Conservation (phyloP, 768 basidiomycete species). For the Podaxis sp. region DNA sequence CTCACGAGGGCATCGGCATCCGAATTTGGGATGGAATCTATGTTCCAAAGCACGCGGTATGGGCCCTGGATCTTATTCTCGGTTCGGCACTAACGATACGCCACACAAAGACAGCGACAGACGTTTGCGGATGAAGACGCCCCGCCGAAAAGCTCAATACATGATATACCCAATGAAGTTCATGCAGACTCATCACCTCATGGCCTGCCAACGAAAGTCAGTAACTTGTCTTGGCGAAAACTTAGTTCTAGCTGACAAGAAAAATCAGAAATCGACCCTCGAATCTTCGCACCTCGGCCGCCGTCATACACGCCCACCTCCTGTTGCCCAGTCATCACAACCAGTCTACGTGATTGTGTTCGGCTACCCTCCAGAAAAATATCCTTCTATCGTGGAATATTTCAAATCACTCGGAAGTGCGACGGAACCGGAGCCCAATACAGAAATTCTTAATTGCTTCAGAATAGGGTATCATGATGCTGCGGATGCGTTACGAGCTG, state of each 20-base stretch:
- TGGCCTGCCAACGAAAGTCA: slow-evolving; percentile 47
- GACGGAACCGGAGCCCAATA: slow-evolving; percentile 65
- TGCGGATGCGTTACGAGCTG: slow-evolving; percentile 75
- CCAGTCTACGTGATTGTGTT: slow-evolving; percentile 75
- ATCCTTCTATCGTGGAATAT: slow-evolving; percentile 68
- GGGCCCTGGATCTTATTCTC: slow-evolving; percentile 21
- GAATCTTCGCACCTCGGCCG: slow-evolving; percentile 40
- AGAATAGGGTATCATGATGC: slow-evolving; percentile 71
- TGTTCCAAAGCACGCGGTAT: slow-evolving; percentile 76
- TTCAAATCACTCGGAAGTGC: slow-evolving; percentile 72
- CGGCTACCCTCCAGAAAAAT: slow-evolving; percentile 85
- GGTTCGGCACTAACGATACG: neutral
- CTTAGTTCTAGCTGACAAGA: slow-evolving; percentile 1
- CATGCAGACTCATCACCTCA: slow-evolving; percentile 26
- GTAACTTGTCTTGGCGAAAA: slow-evolving; percentile 20
- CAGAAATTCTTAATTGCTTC: slow-evolving; percentile 79
- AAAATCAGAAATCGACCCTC: slow-evolving; percentile 35
- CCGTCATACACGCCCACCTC: slow-evolving; percentile 29
- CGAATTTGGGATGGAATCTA: slow-evolving; percentile 82
- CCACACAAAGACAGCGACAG: slow-evolving; percentile 51
- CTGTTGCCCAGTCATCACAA: slow-evolving; percentile 33
- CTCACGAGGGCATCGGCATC: slow-evolving; percentile 62
- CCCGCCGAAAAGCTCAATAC: slow-evolving; percentile 72
- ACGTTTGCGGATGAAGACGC: slow-evolving; percentile 75
- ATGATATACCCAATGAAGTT: slow-evolving; percentile 69